A percentile compares a stretch with the other conserved stretches of the same genome.
Evolutionary conservation across 1,139 yeast species (phyloP).

Genomic region (Candida labiduridarum): DNA sequence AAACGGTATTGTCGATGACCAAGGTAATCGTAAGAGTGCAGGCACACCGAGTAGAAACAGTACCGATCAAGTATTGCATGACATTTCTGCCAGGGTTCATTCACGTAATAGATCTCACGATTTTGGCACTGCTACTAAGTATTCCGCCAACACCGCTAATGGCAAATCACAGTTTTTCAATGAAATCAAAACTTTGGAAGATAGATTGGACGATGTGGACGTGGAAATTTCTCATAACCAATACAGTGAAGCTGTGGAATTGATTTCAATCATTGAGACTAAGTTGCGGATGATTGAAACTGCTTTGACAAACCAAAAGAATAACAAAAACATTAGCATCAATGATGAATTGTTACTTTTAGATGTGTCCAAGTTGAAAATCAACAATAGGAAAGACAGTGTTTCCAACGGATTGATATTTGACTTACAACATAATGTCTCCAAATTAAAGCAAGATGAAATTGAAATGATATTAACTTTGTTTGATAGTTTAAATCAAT

Average conservation of each 20-base stretch:
- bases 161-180: slow-evolving; percentile 36
- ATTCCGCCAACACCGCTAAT: slow-evolving; percentile 14
- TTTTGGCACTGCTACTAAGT: slow-evolving; percentile 24
- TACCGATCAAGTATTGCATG: slow-evolving; percentile 49
- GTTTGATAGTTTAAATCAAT: slow-evolving; percentile 39
- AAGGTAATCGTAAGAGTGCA: slow-evolving; percentile 30
- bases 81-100: slow-evolving; percentile 57
- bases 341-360: slow-evolving; percentile 43
- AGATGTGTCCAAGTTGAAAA: slow-evolving; percentile 46
- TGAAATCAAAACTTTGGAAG: slow-evolving; percentile 58
- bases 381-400: slow-evolving; percentile 37
- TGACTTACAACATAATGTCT: slow-evolving; percentile 39
- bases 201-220: slow-evolving; percentile 67
- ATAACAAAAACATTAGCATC: slow-evolving; percentile 1
- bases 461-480: slow-evolving; percentile 37
- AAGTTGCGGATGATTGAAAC: slow-evolving; percentile 30
- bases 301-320: slow-evolving; percentile 13
- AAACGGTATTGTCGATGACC: slow-evolving; percentile 26
- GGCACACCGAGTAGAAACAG: slow-evolving; percentile 31
- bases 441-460: slow-evolving; percentile 33
- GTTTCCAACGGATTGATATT: slow-evolving; percentile 43
- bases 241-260: slow-evolving; percentile 56
- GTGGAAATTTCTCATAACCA: slow-evolving; percentile 64
- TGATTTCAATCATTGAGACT: slow-evolving; percentile 46
- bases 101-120: slow-evolving; percentile 56